phyloP scores from a whole-genome alignment of 495 filamentous ascomycete species.

The Daldinia vernicosa region DNA sequence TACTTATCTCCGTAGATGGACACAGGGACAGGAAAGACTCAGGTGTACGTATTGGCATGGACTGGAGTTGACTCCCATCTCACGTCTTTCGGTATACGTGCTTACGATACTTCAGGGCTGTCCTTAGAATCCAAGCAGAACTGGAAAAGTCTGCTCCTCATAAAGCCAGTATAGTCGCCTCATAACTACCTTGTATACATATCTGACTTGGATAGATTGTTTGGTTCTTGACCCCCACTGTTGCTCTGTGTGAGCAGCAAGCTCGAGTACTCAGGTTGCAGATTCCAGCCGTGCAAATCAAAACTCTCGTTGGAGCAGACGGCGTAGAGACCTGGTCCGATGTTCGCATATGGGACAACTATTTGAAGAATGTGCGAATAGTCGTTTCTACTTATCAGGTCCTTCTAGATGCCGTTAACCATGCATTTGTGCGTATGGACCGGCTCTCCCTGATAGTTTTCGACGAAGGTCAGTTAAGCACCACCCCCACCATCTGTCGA shows the following conservation, averaged over 20 bases:
- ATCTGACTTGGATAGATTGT: constrained; percentile 64
- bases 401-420: constrained; percentile 78
- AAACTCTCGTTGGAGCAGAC: constrained; percentile 72
- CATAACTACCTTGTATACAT: constrained; percentile 14
- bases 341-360: constrained; percentile 74
- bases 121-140: constrained; percentile 78
- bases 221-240: constrained; percentile 88
- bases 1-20: constrained; percentile 72
- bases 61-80: not conserved
- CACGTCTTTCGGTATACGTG: constrained; percentile 2
- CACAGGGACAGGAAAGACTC: constrained; percentile 91
- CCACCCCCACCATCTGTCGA: not conserved
- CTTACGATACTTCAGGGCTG: constrained; percentile 63
- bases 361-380: constrained; percentile 72
- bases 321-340: constrained; percentile 80
- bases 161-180: constrained; percentile 61
- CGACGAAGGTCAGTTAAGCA: constrained; percentile 76
- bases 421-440: constrained; percentile 79
- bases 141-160: constrained; percentile 67
- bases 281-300: constrained; percentile 69
- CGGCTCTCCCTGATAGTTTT: constrained; percentile 78
- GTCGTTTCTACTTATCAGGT: constrained; percentile 82
- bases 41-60: constrained; percentile 68
- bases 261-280: constrained; percentile 67
- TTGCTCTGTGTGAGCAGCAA: constrained; percentile 80